phyloP scores from a whole-genome alignment of 2,329 filamentous ascomycete species.

The Shiraia sp. region DNA sequence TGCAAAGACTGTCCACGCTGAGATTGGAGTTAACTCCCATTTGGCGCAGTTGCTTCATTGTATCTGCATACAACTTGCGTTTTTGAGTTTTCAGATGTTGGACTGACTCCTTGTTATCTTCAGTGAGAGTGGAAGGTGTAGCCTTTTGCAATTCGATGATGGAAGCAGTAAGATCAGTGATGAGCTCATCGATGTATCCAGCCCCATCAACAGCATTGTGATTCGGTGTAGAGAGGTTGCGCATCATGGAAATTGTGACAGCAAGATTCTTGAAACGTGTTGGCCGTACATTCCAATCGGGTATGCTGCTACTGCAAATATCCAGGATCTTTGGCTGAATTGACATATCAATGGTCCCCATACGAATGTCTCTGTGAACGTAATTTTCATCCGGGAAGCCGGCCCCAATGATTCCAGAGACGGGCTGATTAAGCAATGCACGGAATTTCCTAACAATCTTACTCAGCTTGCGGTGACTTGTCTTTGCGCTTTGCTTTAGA shows the following conservation, averaged over 20 bases:
- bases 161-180: constrained; percentile 68
- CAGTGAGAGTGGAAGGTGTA: constrained; percentile 78
- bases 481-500: constrained; percentile 83
- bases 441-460: constrained; percentile 90
- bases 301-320: constrained; percentile 26
- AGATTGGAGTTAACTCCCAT: constrained; percentile 92
- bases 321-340: constrained; percentile 19
- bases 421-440: constrained; percentile 73
- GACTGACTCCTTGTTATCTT: constrained; percentile 81
- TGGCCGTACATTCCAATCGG: constrained; percentile 51
- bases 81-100: constrained; percentile 92
- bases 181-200: constrained; percentile 66
- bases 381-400: constrained; percentile 36
- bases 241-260: constrained; percentile 76
- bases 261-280: constrained; percentile 71
- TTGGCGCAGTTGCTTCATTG: constrained; percentile 75
- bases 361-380: constrained; percentile 7
- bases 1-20: constrained; percentile 70
- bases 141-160: constrained; percentile 78
- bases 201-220: constrained; percentile 60
- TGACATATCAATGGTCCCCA: constrained; percentile 16
- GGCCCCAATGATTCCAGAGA: constrained; percentile 59
- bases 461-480: constrained; percentile 90
- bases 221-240: constrained; percentile 60
- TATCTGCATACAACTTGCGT: constrained; percentile 86